Percentiles rank a stretch among this genome's conserved stretches.
Conservation (phyloP, 352 stramenopile genomes). For the Phytopythium ostracodes region DNA sequence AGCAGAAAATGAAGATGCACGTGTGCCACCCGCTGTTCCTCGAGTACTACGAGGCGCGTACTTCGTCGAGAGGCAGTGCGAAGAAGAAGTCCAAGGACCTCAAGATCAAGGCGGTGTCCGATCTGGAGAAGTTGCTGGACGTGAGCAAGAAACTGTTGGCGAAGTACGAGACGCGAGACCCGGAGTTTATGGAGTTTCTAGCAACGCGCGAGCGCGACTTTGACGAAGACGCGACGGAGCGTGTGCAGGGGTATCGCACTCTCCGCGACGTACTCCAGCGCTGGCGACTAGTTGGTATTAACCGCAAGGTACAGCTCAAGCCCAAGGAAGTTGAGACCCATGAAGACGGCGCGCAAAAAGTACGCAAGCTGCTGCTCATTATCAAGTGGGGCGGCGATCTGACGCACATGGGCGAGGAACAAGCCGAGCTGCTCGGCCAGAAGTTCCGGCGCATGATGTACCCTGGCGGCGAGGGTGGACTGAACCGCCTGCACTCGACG, state of each 20-base stretch:
- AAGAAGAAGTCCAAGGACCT: constrained; percentile 68
- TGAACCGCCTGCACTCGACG: constrained; percentile 98
- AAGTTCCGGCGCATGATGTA: constrained; percentile 89
- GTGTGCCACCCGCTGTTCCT: constrained; percentile 90
- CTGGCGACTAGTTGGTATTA: constrained; percentile 96
- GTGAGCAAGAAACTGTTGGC: constrained; percentile 75
- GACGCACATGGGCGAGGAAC: constrained; percentile 95
- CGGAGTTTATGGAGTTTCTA: constrained; percentile 60
- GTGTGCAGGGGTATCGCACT: constrained; percentile 79
- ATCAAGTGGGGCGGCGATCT: constrained; percentile 99
- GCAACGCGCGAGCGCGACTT: constrained; percentile 53
- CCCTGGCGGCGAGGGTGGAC: constrained; percentile 89
- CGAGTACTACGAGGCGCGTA: constrained; percentile 65
- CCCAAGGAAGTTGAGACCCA: constrained; percentile 55
- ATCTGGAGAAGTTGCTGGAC: constrained; percentile 71
- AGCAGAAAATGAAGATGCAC: constrained; percentile 99
- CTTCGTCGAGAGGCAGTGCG: constrained; percentile 16
- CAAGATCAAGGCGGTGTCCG: constrained; percentile 84
- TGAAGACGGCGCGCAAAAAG: constrained; percentile 33
- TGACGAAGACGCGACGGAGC: constrained; percentile 63
- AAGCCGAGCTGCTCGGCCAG: constrained; percentile 94
- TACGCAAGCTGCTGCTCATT: constrained; percentile 96
- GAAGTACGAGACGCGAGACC: constrained; percentile 56
- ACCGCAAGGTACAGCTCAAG: constrained; percentile 97
- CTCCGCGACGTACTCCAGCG: constrained; percentile 90